A percentile compares a stretch with the other conserved stretches of the same genome.
These are phyloP conservation scores for Glomus cerebriforme DNA, from an alignment of 192 early-diverging fungal genomes.

Conservation along the genomic window DNA sequence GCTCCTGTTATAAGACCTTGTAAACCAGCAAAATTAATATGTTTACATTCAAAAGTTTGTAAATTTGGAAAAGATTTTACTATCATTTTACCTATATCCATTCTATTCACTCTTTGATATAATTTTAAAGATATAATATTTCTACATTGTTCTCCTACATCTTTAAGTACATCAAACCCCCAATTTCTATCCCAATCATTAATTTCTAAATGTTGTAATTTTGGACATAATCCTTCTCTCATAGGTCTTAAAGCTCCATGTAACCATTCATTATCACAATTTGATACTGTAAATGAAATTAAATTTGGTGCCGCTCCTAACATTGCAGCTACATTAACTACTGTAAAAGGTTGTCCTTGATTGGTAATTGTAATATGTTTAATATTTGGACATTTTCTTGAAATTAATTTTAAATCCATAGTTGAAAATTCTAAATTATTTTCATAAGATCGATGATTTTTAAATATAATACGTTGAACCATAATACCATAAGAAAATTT, in stretches of 20 bases:
- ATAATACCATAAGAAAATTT: slow-evolving; percentile 5
- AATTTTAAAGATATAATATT: slow-evolving; percentile 10
- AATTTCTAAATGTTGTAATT: slow-evolving; percentile 15
- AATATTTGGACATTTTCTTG: slow-evolving; percentile 12
- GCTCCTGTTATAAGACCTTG: slow-evolving; percentile 4
- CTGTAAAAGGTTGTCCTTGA: background rate
- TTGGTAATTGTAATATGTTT: slow-evolving; percentile 1
- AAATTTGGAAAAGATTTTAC: slow-evolving; percentile 14
- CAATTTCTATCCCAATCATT: slow-evolving; percentile 7
- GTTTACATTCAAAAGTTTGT: slow-evolving; percentile 13
- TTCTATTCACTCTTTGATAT: background rate
- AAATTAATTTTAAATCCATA: slow-evolving; percentile 2
- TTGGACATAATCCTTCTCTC: slow-evolving; percentile 4
- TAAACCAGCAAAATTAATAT: slow-evolving; percentile 16
- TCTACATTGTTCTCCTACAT: background rate
- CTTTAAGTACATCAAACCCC: background rate
- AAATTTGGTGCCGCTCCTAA: slow-evolving; percentile 1
- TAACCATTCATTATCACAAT: slow-evolving; percentile 16
- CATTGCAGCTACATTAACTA: background rate
- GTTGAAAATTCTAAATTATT: background rate
- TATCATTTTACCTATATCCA: background rate
- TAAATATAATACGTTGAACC: slow-evolving; percentile 4
- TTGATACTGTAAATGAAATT: background rate
- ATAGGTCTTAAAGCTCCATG: slow-evolving; percentile 1
- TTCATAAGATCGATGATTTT: background rate